A percentile compares a stretch with the other conserved stretches of the same genome.
phyloP scores from a whole-genome alignment of 768 basidiomycete species.

The Naganishia kalamii region DNA sequence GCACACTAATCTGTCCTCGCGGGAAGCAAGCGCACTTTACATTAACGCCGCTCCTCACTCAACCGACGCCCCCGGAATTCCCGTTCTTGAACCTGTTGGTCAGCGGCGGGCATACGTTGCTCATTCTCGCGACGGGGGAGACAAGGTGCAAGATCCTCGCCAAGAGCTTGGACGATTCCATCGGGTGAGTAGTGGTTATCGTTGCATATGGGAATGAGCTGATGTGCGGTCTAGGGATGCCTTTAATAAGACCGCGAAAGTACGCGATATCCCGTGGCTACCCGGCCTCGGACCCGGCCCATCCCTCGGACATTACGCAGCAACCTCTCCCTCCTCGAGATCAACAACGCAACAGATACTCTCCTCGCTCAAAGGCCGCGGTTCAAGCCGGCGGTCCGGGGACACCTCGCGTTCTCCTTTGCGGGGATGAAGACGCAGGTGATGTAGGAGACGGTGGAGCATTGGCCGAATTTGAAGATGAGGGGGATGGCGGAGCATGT shows the following conservation, averaged over 20 bases:
- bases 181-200: slow-evolving; percentile 54
- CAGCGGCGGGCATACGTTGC: slow-evolving; percentile 89
- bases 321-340: not conserved
- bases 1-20: too few species aligned
- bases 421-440: slow-evolving; percentile 67
- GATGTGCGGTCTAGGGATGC: slow-evolving; percentile 49
- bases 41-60: slow-evolving; percentile 68
- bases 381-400: slow-evolving; percentile 25
- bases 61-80: slow-evolving; percentile 53
- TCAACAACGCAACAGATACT: slow-evolving; percentile 19
- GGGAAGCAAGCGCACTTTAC: slow-evolving; percentile 97
- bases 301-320: slow-evolving; percentile 70
- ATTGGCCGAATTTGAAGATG: slow-evolving; percentile 46
- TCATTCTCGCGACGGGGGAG: slow-evolving; percentile 64
- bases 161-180: slow-evolving; percentile 65
- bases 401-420: slow-evolving; percentile 64
- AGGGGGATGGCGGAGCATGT: slow-evolving; percentile 12
- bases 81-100: slow-evolving; percentile 84
- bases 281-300: slow-evolving; percentile 63
- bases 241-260: slow-evolving; percentile 74
- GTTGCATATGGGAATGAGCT: not conserved
- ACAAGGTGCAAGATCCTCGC: slow-evolving; percentile 64
- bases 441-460: slow-evolving; percentile 55
- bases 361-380: slow-evolving; percentile 30
- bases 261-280: slow-evolving; percentile 61